Evolutionary conservation across 2,329 filamentous ascomycete species (phyloP), one percentile per base, ranked within the genome.

Genomic region (Nemania bipapillata): DNA sequence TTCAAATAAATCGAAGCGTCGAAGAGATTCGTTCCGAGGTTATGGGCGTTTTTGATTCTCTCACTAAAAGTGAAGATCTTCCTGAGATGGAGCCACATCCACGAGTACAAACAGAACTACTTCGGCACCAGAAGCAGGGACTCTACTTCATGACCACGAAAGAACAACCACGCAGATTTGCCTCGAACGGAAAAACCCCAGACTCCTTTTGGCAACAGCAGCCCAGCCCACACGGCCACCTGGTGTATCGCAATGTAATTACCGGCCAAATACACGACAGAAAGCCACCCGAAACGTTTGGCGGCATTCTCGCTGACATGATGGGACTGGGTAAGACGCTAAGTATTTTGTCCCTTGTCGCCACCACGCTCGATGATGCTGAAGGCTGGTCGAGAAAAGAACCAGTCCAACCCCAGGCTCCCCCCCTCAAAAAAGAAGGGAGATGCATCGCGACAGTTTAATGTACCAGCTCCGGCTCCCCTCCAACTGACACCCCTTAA

Each of bases 291-390:
- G 88, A 93, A 73, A 89, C 90, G 1, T 83, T 89, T 9, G 92
- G 92, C 30, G 92, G 92, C 2, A 89, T 95, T 40, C 81, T 95
- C 22, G 92, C 92, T 15, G 92, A 95, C 77, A 93, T 94, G 89
- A 96, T 96, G 92, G 92, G 92, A 28, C 83, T 95, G n/a, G 92
- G 92, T 8, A 96, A 95, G 80, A 94, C 92, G 0, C 79, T 99
- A 58, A 97, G 93, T 76, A 91, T 97, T 20, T 83, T 98, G 1
- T 91, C 94, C 0, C 84, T 98, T 17, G 82, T 97, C 12, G 85
- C 90, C 1, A 86, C 86, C 32, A 92, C 92, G 0, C 80, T 90
- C 2, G 81, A 85, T 0, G 86, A 90, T 45, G 89, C 93, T 1
- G 76, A 79, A 9, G 79, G 84, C 0, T 98, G 93, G 86, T 86